Base-by-base conservation (phyloP, 2,329 filamentous ascomycete species). In the Ascochyta viciae-villosae region DNA sequence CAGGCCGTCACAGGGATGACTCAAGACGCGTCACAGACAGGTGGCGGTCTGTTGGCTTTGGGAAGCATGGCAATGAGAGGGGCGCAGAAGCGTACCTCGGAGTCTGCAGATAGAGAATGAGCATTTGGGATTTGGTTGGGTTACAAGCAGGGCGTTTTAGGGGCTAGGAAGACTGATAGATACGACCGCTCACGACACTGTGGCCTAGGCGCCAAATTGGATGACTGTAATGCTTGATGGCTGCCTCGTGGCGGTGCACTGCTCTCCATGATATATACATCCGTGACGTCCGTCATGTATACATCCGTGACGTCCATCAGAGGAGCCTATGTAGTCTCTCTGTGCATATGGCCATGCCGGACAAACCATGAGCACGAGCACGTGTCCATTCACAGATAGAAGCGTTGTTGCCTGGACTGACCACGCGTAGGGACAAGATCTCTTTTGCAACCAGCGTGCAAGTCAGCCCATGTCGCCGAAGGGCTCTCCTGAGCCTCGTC, bases 21-120 rank as follows among this genome's bases (percentile, higher is more conserved):
- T 15, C 66, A 68, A 38, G 68, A 71, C 43, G 64, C 56, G 29
- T 58, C 63, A 16, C 57, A 54, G 26, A 62, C 53, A 9, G 70
- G 70, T 6, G 58, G 60, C 4, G 61, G 66, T 10, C 57, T 63
- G 12, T 31, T 67, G 57, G 72, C 61, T 16, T 43, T 76, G 56
- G 71, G 71, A 2, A 72, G 70, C 52, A 71, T 73, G 67, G 68
- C 68, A 33, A 44, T 68, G 53, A 70, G 65, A 48, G 68, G 68
- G 3, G 55, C 48, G 35, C 60, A 65, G 55, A 66, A 61, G 58
- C 61, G 61, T 9, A 55, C 49, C 22, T 62, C 62, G 9, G 63
- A 63, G 60, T 63, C 58, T 59, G 60, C 61, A 26, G 54, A 60
- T 57, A 65, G 55, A 61, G 57, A 35, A 37, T 67, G 61, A 66